Conservation (phyloP, 768 basidiomycete genomes). For the Sporobolomyces roseus region DNA sequence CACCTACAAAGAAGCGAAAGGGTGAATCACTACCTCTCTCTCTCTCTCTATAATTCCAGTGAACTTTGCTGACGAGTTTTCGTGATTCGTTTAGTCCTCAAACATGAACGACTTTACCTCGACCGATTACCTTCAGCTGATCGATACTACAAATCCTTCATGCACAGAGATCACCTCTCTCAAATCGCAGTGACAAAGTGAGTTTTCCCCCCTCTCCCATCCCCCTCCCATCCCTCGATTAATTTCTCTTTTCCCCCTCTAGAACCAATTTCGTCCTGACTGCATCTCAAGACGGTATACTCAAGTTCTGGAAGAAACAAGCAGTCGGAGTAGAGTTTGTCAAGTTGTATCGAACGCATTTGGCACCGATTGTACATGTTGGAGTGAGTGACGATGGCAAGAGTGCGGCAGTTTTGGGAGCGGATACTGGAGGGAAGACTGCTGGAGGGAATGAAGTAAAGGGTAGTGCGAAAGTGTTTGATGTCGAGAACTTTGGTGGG, state of each 20-base stretch:
- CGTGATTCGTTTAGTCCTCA: slow-evolving; percentile 62
- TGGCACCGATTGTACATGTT: slow-evolving; percentile 70
- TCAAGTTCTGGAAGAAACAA: slow-evolving; percentile 99
- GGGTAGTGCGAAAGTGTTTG: slow-evolving; percentile 89
- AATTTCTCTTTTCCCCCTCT: not conserved
- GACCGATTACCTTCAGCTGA: slow-evolving; percentile 87
- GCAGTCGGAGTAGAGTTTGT: slow-evolving; percentile 89
- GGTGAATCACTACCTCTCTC: slow-evolving; percentile 54
- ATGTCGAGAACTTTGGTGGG: slow-evolving; percentile 95
- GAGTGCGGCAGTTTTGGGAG: slow-evolving; percentile 83
- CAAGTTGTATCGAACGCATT: slow-evolving; percentile 92
- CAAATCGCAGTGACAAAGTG: slow-evolving; percentile 84
- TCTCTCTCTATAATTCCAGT: not conserved
- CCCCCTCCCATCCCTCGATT: not conserved
- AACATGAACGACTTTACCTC: slow-evolving; percentile 86
- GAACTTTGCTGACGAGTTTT: not conserved
- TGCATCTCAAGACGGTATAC: slow-evolving; percentile 86
- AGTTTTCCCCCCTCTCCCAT: slow-evolving; percentile 44
- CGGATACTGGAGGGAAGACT: slow-evolving; percentile 54
- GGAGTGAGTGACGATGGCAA: slow-evolving; percentile 88
- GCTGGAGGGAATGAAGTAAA: slow-evolving; percentile 31
- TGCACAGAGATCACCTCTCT: slow-evolving; percentile 91
- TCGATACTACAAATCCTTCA: slow-evolving; percentile 94
- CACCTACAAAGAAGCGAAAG: slow-evolving; percentile 69
- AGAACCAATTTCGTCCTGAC: slow-evolving; percentile 93